Evolutionary conservation across 805 yeast species (phyloP).

Genomic region (Candida broadrunensis): DNA sequence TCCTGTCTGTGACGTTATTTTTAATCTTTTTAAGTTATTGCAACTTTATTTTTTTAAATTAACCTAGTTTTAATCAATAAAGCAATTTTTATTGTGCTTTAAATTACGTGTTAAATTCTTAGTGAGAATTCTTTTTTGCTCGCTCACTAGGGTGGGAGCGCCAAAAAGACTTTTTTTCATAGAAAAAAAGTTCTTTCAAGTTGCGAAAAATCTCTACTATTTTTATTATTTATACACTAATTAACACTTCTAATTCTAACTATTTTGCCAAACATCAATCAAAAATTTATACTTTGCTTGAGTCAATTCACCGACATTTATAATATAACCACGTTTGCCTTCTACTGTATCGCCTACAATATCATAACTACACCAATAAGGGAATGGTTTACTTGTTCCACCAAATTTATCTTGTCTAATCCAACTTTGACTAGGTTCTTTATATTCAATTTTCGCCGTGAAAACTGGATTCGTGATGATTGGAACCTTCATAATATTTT

Average conservation of each 20-base stretch:
- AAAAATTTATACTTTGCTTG: conserved; percentile 13
- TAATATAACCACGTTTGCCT: conserved; percentile 15
- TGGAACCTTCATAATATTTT: conserved; percentile 23
- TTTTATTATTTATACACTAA: too few species aligned
- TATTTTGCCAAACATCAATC: conserved; percentile 22
- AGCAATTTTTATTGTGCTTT: too few species aligned
- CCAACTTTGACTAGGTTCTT: conserved; percentile 30
- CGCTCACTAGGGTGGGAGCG: too few species aligned
- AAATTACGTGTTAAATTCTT: too few species aligned
- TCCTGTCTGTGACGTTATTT: conserved; percentile 47
- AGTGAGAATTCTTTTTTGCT: too few species aligned
- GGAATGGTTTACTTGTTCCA: conserved; percentile 9
- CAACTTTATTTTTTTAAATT: too few species aligned
- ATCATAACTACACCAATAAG: conserved; percentile 34
- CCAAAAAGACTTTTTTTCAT: too few species aligned
- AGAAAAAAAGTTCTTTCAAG: too few species aligned
- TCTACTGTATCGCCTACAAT: conserved; percentile 22
- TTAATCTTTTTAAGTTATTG: too few species aligned
- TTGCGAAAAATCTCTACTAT: too few species aligned
- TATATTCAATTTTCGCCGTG: conserved; percentile 5
- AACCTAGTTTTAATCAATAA: too few species aligned
- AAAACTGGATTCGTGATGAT: conserved; percentile 12
- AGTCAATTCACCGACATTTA: conserved; percentile 11
- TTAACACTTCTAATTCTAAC: too few species aligned
- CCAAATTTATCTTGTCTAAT: conserved; percentile 12